Evolutionary conservation across 2,329 filamentous ascomycete species (phyloP).

Genomic region (Claviceps humidiphila): DNA sequence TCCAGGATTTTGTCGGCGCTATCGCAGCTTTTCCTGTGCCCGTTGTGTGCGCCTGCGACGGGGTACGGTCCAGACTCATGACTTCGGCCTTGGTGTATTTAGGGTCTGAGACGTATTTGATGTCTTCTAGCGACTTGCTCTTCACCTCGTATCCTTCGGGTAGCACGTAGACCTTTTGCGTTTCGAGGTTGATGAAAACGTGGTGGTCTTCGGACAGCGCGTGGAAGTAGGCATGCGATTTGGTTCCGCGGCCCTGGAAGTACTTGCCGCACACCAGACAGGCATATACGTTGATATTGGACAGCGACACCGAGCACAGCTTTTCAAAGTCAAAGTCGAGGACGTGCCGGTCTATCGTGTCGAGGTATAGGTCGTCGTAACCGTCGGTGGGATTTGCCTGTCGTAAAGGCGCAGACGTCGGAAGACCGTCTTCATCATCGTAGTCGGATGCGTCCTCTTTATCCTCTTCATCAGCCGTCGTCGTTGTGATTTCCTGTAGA

Average conservation of each 20-base stretch:
- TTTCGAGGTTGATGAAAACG: conserved; percentile 96
- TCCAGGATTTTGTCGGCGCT: conserved; percentile 39
- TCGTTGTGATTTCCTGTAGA: conserved; percentile 7
- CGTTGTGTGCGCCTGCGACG: neutral
- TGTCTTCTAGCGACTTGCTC: conserved; percentile 89
- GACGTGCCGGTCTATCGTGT: conserved; percentile 85
- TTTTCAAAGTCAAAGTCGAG: conserved; percentile 99
- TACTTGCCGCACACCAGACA: conserved; percentile 97
- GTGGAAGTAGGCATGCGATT: conserved; percentile 96
- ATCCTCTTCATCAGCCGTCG: conserved; percentile 11
- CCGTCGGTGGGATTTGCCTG: conserved; percentile 72
- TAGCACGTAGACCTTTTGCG: conserved; percentile 78
- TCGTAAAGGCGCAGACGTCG: conserved; percentile 37
- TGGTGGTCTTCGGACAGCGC: conserved; percentile 90
- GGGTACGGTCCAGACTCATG: conserved; percentile 53
- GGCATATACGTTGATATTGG: conserved; percentile 97
- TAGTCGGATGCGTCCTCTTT: conserved; percentile 23
- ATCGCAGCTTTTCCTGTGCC: conserved; percentile 17
- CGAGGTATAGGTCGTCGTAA: conserved; percentile 91
- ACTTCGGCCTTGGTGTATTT: conserved; percentile 73
- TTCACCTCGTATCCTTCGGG: conserved; percentile 95
- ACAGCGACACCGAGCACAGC: conserved; percentile 87
- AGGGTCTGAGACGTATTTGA: conserved; percentile 95
- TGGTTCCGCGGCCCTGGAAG: conserved; percentile 84
- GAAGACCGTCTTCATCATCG: conserved; percentile 28